phyloP scores from a whole-genome alignment of 345 rosid species.

The Mercurialis annua region DNA sequence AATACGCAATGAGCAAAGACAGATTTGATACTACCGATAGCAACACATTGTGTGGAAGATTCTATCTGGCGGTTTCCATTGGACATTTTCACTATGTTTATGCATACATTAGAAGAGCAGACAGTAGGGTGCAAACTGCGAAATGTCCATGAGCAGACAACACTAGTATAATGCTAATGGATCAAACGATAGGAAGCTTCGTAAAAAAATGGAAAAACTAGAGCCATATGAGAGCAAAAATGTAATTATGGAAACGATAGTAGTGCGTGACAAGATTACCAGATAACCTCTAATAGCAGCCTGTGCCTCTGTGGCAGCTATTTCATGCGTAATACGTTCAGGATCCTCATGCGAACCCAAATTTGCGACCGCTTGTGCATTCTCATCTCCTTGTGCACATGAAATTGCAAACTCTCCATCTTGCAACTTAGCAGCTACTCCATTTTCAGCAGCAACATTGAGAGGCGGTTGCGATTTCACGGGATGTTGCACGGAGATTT shows the following conservation, averaged over 20 bases:
- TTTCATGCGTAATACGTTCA: constrained; percentile 42
- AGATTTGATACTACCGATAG: neutral
- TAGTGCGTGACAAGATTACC: constrained; percentile 37
- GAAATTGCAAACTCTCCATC: constrained; percentile 23
- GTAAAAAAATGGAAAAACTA: neutral
- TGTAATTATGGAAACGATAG: neutral
- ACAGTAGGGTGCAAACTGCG: neutral
- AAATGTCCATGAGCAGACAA: neutral
- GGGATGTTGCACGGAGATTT: constrained; percentile 31
- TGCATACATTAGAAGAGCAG: neutral
- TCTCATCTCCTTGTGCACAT: constrained; percentile 20
- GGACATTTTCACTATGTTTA: neutral
- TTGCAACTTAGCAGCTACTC: constrained; percentile 24
- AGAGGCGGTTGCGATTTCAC: constrained; percentile 31
- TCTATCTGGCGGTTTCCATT: neutral
- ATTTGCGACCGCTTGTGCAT: constrained; percentile 21
- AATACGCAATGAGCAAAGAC: neutral
- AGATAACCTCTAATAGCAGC: constrained; percentile 70
- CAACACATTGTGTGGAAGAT: neutral
- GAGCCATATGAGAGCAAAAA: neutral
- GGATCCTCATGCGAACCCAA: constrained; percentile 37
- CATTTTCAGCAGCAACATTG: constrained; percentile 23
- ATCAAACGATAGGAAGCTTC: neutral
- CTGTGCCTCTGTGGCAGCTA: constrained; percentile 62
- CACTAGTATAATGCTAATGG: neutral